A percentile compares a stretch with the other conserved stretches of the same genome.
phyloP scores from a whole-genome alignment of 805 yeast species.

The Yarrowia hollandica region DNA sequence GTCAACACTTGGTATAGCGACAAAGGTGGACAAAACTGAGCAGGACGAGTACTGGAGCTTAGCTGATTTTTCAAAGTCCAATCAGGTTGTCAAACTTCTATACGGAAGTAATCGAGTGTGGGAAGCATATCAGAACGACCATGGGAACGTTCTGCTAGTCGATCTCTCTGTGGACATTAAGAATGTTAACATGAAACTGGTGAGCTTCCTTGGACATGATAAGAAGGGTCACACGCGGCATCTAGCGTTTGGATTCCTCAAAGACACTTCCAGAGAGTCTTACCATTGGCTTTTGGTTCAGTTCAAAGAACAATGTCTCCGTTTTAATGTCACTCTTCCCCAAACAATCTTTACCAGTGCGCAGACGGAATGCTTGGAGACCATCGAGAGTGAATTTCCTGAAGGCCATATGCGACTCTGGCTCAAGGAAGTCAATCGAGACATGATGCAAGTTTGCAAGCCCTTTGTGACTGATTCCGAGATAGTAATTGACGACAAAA shows the following conservation, averaged over 20 bases:
- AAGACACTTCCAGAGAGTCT: neutral
- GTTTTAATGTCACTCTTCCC: neutral
- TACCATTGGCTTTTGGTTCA: neutral
- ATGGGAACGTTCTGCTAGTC: neutral
- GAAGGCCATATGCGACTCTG: neutral
- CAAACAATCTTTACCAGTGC: neutral
- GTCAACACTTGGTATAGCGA: too few species aligned
- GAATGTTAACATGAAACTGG: neutral
- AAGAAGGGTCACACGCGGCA: too few species aligned
- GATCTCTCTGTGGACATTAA: neutral
- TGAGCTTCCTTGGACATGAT: neutral
- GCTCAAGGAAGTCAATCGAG: neutral
- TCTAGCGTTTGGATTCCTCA: neutral
- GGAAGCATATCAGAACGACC: neutral
- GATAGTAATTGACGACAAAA: neutral
- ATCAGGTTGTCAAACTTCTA: neutral
- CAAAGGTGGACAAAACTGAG: too few species aligned
- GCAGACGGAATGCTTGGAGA: neutral
- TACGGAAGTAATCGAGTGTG: neutral
- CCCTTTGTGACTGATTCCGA: neutral
- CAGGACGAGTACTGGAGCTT: too few species aligned
- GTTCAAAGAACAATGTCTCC: neutral
- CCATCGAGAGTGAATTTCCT: neutral
- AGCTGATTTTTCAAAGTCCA: too few species aligned
- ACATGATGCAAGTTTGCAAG: neutral